A percentile compares a stretch with the other conserved stretches of the same genome.
Conservation (phyloP, 2,329 filamentous ascomycete species). For the Plectosphaerella sp. region DNA sequence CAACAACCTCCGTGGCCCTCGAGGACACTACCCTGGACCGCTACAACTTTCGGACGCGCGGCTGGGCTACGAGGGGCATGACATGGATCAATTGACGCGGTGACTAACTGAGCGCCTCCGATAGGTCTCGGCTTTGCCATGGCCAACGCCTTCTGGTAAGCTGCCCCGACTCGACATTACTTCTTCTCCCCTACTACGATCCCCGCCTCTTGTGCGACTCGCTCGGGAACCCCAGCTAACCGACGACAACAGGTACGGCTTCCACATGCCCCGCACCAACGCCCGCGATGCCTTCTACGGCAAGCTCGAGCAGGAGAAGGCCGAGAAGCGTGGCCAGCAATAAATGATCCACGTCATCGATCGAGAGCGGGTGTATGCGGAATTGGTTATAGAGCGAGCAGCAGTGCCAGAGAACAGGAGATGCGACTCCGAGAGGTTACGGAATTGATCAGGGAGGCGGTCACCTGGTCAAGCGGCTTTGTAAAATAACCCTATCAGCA, state of each 20-base stretch:
- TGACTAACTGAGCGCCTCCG: not conserved
- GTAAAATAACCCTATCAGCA: conserved; percentile 12
- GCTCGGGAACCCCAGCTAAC: conserved; percentile 2
- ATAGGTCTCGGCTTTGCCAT: conserved; percentile 49
- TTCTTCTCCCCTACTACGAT: too few species aligned
- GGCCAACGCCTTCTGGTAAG: conserved; percentile 56
- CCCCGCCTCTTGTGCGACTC: too few species aligned
- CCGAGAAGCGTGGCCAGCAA: conserved; percentile 20
- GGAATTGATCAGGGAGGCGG: conserved; percentile 5
- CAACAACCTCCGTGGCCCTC: not conserved
- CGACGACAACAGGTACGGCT: conserved; percentile 48
- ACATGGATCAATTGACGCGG: not conserved
- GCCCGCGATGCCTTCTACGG: conserved; percentile 55
- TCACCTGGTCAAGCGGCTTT: conserved; percentile 9
- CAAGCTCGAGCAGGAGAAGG: conserved; percentile 54
- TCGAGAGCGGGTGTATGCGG: not conserved
- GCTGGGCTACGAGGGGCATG: not conserved
- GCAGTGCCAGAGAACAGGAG: conserved; percentile 4
- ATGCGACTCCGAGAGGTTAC: not conserved
- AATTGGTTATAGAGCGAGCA: not conserved
- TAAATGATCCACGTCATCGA: not conserved
- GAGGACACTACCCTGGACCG: too few species aligned
- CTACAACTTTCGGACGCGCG: not conserved
- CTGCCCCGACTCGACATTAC: conserved; percentile 1
- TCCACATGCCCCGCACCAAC: conserved; percentile 55